Base-by-base conservation (phyloP, 345 rosid genomes). In the Limnanthes douglasii region DNA sequence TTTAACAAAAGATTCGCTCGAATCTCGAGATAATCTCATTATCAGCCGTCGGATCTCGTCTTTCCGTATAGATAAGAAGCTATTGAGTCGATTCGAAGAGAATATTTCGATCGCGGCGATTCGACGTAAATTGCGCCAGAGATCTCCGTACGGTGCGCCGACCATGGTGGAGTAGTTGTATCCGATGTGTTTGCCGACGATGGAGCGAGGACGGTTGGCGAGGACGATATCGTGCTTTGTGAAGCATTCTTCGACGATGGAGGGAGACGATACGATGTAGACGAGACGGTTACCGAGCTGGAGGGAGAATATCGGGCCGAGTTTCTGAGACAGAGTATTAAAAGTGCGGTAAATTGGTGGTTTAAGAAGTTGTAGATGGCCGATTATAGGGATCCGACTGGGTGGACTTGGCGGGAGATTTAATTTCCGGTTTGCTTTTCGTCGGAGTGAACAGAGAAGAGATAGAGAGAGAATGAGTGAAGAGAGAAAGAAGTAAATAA, bases 111-210 rank as follows among this genome's bases (percentile, higher is more conserved):
- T 22, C 15, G 73, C 46, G 17, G 64, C 29, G 3, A 68, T 46
- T 17, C 73, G 72, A 25, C 75, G 72, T 1, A 65, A 71, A 58
- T 75, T 75, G 18, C 85, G 70, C 85, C 85, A 75, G 31, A 65
- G 73, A 53, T 65, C 65, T 2, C 79, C 79, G 21, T 75, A 71
- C 10, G 71, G 53, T 6, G 71, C 34, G 3, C 17, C 13, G 7
- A 22, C 48, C 12, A 68, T 21, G 21, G 61, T 60, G 39, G 71
- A 57, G 43, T 58, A 26, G 40, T 57, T 53, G 42, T 71, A 71
- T 3, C 49, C 62, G 2, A 68, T 37, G 30, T 62, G 15, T 29
- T 69, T 61, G 0, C 66, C 61, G 0, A 43, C 11, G n/a, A 58
- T 27, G 14, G 50, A 31, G 1, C 26, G 43, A 2, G 74, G 69